phyloP scores from a whole-genome alignment of 225 moss, liverwort and hornwort species.

The Physcomitrellopsis africana region DNA sequence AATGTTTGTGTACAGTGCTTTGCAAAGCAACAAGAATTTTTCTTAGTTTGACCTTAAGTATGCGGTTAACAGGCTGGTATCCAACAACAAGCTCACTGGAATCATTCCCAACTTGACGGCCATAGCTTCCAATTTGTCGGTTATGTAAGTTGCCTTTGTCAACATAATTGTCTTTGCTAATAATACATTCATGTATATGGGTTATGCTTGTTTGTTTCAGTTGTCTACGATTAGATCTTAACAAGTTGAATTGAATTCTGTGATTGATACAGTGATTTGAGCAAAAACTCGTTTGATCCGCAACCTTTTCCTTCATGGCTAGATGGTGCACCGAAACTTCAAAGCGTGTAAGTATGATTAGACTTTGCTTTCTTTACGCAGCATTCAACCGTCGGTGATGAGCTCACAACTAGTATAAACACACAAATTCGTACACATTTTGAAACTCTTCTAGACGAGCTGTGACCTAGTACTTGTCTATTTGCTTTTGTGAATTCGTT shows the following conservation, averaged over 20 bases:
- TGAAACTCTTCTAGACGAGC: neutral
- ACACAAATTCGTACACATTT: neutral
- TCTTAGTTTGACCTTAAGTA: neutral
- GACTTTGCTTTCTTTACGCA: neutral
- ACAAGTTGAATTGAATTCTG: neutral
- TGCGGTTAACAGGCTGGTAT: constrained; percentile 39
- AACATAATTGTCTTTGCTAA: neutral
- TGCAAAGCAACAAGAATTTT: neutral
- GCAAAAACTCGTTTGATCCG: constrained; percentile 48
- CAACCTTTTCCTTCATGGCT: constrained; percentile 63
- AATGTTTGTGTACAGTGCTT: neutral
- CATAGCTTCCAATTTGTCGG: constrained; percentile 24
- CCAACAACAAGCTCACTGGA: constrained; percentile 40
- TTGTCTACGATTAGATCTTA: neutral
- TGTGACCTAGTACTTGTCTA: neutral
- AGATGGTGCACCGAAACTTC: neutral
- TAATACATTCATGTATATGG: too few relatives aligned
- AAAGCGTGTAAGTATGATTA: constrained; percentile 60
- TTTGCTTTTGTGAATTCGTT: neutral
- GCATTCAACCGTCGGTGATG: too few relatives aligned
- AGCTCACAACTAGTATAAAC: neutral
- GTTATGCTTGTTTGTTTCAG: too few relatives aligned
- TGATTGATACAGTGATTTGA: constrained; percentile 60
- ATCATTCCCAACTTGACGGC: constrained; percentile 53
- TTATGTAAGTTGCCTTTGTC: constrained; percentile 52